Percentiles rank a stretch among this genome's conserved stretches.
These are phyloP conservation scores for Symbiodinium pilosum DNA, from an alignment of 73 alveolate species.

Conservation along the genomic window DNA sequence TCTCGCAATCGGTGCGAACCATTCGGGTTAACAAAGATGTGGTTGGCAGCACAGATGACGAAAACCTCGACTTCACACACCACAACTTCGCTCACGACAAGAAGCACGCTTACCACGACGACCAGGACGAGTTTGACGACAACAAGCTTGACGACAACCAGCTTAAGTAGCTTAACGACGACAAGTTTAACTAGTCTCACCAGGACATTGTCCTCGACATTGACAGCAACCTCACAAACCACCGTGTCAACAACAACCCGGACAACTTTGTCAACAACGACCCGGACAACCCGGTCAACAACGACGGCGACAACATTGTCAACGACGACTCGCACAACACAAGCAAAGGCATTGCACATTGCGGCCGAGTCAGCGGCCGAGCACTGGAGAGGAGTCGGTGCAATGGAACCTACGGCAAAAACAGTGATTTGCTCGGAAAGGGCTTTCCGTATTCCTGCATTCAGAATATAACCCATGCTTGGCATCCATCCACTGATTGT, in stretches of 20 bases:
- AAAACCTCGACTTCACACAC: background rate
- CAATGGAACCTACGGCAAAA: background rate
- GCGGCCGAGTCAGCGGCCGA: background rate
- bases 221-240: too few relatives aligned
- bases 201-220: background rate
- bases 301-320: background rate
- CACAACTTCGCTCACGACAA: constrained; percentile 1
- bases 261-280: background rate
- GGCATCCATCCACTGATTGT: too few relatives aligned
- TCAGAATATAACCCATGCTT: too few relatives aligned
- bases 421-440: constrained; percentile 10
- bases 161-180: background rate
- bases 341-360: background rate
- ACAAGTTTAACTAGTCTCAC: background rate
- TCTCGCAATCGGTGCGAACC: too few relatives aligned
- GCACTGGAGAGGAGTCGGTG: background rate
- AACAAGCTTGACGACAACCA: background rate
- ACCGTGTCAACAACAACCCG: background rate
- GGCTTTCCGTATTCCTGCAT: background rate
- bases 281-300: background rate
- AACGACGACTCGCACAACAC: background rate
- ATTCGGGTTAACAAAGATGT: too few relatives aligned
- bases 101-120: background rate
- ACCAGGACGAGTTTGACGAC: constrained; percentile 6
- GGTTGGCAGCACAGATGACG: background rate